Evolutionary conservation across 371 early-diverging fungal species (phyloP).

Genomic region (Mortierella sp.): DNA sequence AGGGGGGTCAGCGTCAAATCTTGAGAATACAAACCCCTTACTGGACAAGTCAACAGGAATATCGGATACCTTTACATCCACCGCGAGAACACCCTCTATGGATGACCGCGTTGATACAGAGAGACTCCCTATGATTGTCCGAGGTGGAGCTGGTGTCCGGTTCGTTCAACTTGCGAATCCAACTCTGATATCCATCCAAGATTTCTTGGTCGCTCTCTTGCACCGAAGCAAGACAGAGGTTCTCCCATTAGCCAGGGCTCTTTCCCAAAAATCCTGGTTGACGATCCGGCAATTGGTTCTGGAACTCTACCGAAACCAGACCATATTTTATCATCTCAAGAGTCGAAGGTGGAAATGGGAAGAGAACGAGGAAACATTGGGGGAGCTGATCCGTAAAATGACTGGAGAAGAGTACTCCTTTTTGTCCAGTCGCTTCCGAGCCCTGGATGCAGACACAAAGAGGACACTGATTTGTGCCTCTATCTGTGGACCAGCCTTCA

Average conservation of each 20-base stretch:
- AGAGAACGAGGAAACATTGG: slow-evolving; percentile 24
- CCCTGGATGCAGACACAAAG: slow-evolving; percentile 40
- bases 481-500: slow-evolving; percentile 35
- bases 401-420: slow-evolving; percentile 47
- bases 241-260: slow-evolving; percentile 26
- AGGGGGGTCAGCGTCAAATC: too few species aligned
- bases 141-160: slow-evolving; percentile 48
- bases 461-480: slow-evolving; percentile 47
- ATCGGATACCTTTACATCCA: too few species aligned
- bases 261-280: slow-evolving; percentile 39
- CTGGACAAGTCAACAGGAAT: too few species aligned
- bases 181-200: slow-evolving; percentile 26
- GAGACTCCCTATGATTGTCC: slow-evolving; percentile 26
- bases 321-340: slow-evolving; percentile 27
- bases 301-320: slow-evolving; percentile 40
- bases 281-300: slow-evolving; percentile 43
- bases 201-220: slow-evolving; percentile 29
- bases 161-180: slow-evolving; percentile 43
- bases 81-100: neutral
- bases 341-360: slow-evolving; percentile 43
- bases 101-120: slow-evolving; percentile 8
- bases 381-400: slow-evolving; percentile 27
- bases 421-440: slow-evolving; percentile 25
- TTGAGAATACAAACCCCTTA: too few species aligned
- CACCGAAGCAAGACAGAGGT: slow-evolving; percentile 30